Conservation (phyloP, 2,329 filamentous ascomycete species). For the Alternaria triticina region DNA sequence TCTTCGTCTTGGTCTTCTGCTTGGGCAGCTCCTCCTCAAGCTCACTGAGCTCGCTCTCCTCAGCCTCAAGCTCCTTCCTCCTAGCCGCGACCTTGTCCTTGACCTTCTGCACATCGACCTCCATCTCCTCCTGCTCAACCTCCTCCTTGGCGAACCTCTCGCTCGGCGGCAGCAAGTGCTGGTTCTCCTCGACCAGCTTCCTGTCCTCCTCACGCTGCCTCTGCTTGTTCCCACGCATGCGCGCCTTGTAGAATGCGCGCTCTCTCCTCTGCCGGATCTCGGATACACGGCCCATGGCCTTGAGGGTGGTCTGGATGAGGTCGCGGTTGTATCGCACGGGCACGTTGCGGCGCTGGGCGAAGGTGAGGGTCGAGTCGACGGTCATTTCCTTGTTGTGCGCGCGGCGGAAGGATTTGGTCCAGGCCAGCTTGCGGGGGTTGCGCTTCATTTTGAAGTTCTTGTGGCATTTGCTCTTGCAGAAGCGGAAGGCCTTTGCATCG, state of each 20-base stretch:
- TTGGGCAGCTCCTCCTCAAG: slow-evolving; percentile 45
- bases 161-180: slow-evolving; percentile 79
- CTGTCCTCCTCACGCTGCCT: slow-evolving; percentile 78
- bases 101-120: slow-evolving; percentile 51
- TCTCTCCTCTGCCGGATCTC: slow-evolving; percentile 86
- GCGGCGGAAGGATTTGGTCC: slow-evolving; percentile 58
- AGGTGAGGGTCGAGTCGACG: slow-evolving; percentile 91
- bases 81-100: slow-evolving; percentile 62
- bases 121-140: slow-evolving; percentile 67
- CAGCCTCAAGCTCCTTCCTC: slow-evolving; percentile 69
- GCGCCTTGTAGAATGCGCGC: slow-evolving; percentile 89
- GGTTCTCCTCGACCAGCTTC: slow-evolving; percentile 88
- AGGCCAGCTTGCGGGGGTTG: slow-evolving; percentile 59
- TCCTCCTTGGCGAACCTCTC: slow-evolving; percentile 52
- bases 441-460: slow-evolving; percentile 95
- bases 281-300: slow-evolving; percentile 87
- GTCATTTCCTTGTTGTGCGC: slow-evolving; percentile 69
- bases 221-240: slow-evolving; percentile 90
- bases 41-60: slow-evolving; percentile 53
- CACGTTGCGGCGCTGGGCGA: slow-evolving; percentile 90
- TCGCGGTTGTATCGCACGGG: slow-evolving; percentile 96
- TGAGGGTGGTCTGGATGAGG: slow-evolving; percentile 82
- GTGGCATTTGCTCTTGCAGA: slow-evolving; percentile 66
- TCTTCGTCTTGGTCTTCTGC: slow-evolving; percentile 55
- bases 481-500: slow-evolving; percentile 70